Evolutionary conservation across 2,329 filamentous ascomycete genomes (phyloP).

Genomic region (Cordyceps javanica): DNA sequence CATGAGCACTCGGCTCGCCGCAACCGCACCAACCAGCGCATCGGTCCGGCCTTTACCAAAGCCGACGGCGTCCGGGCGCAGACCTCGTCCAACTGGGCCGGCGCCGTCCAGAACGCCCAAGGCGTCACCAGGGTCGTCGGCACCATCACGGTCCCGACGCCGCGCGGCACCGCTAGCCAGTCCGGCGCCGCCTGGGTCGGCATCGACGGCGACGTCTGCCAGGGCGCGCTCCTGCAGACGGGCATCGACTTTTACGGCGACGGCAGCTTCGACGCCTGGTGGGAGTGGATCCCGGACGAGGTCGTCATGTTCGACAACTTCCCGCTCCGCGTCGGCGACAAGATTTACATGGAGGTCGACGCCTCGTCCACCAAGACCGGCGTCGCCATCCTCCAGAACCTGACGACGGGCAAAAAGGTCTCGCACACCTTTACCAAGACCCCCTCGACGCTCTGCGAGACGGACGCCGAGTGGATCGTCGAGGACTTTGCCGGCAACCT

Average conservation of each 20-base stretch:
- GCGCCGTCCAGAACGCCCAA: background rate
- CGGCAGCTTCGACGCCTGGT: slow-evolving; percentile 31
- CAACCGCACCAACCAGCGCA: background rate
- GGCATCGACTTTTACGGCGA: slow-evolving; percentile 33
- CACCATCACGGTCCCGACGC: background rate
- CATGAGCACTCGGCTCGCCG: background rate
- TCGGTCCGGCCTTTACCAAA: background rate
- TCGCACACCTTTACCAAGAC: slow-evolving; percentile 37
- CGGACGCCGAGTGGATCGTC: slow-evolving; percentile 55
- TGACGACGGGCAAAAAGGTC: slow-evolving; percentile 41
- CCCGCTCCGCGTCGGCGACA: slow-evolving; percentile 17
- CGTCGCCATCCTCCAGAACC: slow-evolving; percentile 31
- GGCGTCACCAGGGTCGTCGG: background rate
- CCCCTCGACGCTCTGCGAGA: slow-evolving; percentile 34
- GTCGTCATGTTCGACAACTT: slow-evolving; percentile 28
- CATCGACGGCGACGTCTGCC: slow-evolving; percentile 33
- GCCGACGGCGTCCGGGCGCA: background rate
- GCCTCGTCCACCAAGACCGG: slow-evolving; percentile 17
- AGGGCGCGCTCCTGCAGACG: slow-evolving; percentile 30
- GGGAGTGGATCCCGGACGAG: slow-evolving; percentile 35
- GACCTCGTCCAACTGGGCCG: background rate
- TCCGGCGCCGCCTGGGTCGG: slow-evolving; percentile 33
- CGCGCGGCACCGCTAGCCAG: background rate
- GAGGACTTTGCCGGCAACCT: slow-evolving; percentile 26
- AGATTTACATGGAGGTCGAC: slow-evolving; percentile 19